phyloP scores from a whole-genome alignment of 805 yeast species.

The Candida dajiaensis region DNA sequence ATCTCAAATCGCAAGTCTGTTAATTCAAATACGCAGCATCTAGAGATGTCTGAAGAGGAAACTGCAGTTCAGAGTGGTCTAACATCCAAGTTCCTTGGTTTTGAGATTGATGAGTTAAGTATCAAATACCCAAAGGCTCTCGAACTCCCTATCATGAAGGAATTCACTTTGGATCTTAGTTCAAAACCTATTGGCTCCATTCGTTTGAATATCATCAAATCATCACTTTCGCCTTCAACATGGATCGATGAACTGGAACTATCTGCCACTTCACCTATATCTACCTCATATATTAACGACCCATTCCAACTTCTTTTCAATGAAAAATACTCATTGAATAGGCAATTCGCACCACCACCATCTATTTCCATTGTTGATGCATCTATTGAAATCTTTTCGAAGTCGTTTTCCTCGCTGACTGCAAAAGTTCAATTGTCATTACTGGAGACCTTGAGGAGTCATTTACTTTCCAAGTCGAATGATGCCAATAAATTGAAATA shows the following conservation, averaged over 20 bases:
- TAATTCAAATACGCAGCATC: conserved; percentile 9
- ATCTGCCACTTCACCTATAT: conserved; percentile 30
- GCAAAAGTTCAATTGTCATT: conserved; percentile 80
- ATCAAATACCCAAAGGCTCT: conserved; percentile 19
- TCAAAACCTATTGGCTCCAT: conserved; percentile 22
- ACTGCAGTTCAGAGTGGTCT: conserved; percentile 47
- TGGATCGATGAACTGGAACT: conserved; percentile 33
- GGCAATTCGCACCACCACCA: conserved; percentile 34
- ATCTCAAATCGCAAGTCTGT: conserved; percentile 21
- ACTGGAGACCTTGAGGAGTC: conserved; percentile 69
- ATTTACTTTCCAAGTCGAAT: conserved; percentile 36
- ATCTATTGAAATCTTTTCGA: conserved; percentile 71
- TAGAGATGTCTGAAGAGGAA: conserved; percentile 16
- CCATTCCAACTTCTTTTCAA: conserved; percentile 26
- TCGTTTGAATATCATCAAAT: conserved; percentile 27
- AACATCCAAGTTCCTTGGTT: conserved; percentile 39
- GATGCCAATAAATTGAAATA: conserved; percentile 37
- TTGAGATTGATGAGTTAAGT: conserved; percentile 32
- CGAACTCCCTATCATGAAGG: background rate
- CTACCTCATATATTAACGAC: conserved; percentile 37
- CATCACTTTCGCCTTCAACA: conserved; percentile 26
- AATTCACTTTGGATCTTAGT: conserved; percentile 15
- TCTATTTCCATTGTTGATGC: conserved; percentile 60
- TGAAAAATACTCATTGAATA: conserved; percentile 28
- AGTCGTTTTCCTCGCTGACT: conserved; percentile 65